Conservation (phyloP, 306 rosid species). For the Prosopis cineraria region DNA sequence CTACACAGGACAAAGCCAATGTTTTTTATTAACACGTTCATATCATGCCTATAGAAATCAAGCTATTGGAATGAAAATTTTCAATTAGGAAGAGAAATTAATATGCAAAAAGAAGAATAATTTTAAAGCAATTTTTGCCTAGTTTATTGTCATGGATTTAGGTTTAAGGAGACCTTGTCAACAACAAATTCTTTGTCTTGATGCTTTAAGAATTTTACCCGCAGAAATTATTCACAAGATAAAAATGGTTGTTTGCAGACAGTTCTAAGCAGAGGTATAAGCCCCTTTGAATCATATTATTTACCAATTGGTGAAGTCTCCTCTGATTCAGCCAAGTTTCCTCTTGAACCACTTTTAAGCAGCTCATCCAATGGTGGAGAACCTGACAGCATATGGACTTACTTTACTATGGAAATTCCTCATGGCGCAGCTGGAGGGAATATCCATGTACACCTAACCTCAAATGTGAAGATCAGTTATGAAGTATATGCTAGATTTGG, state of each 20-base stretch:
- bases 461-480: slow-evolving; percentile 54
- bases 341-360: slow-evolving; percentile 72
- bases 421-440: slow-evolving; percentile 91
- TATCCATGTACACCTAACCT: slow-evolving; percentile 62
- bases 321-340: slow-evolving; percentile 61
- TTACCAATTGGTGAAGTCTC: slow-evolving; percentile 65
- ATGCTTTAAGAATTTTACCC: slow-evolving; percentile 48
- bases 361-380: slow-evolving; percentile 50
- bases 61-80: neutral
- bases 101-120: neutral
- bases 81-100: no score
- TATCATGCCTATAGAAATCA: neutral
- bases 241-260: slow-evolving; percentile 85
- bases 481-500: slow-evolving; percentile 90
- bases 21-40: neutral
- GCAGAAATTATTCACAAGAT: slow-evolving; percentile 51
- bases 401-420: slow-evolving; percentile 77
- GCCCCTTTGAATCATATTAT: slow-evolving; percentile 80
- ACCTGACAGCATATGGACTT: slow-evolving; percentile 66
- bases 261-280: slow-evolving; percentile 56
- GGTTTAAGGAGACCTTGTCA: slow-evolving; percentile 21
- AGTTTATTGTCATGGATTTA: slow-evolving; percentile 3
- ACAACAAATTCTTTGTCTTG: slow-evolving; percentile 41
- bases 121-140: neutral
- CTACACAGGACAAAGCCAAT: neutral